Evolutionary conservation across 1,139 yeast genomes (phyloP), one percentile per base, ranked within the genome.

Genomic region (Magnusiomyces paraingens): DNA sequence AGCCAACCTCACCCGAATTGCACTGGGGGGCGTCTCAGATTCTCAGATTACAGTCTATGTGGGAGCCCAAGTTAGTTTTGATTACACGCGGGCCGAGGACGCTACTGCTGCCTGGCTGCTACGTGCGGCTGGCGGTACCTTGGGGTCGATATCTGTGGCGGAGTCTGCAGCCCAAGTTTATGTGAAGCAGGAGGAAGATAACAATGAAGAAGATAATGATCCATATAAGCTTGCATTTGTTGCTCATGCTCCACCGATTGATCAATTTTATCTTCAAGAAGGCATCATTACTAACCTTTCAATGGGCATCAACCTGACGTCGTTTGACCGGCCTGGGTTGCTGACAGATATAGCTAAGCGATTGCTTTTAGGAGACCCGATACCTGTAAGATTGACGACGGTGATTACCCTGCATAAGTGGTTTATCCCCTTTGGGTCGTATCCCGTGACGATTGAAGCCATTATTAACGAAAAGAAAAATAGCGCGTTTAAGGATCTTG

Each of bases 241-340:
- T 41, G 64, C 64, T 1, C 52, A 55, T 11, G 41, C 62, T 20
- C 67, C 67, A 3, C 47, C 58, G 11, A 50, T 63, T 53, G 55
- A 49, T 1, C 57, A 52, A 5, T 39, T 63, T 3, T 55, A 54
- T 38, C 53, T 59, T 6, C 54, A 56, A 6, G 54, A 62, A 12
- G 58, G 56, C 12, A 56, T 52, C 12, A 49, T 52, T n/a, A 62
- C 66, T 6, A 45, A 44, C 10, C 57, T 64, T 47, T 61, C 62
- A 50, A 51, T 61, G 49, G 54, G 61, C 22, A 58, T 60, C n/a
- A 56, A 55, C 20, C 50, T 64, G 45, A 59, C 58, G 20, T 63
- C 61, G 20, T 63, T 64, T 55, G 67, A 65, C 8, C 57, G 58
- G 47, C 57, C 64, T 1, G 47, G 54, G 18, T 51, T 62, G 29